These are phyloP conservation scores for Eucalyptus pauciflora DNA, from an alignment of 345 rosid species.

Conservation along the genomic window DNA sequence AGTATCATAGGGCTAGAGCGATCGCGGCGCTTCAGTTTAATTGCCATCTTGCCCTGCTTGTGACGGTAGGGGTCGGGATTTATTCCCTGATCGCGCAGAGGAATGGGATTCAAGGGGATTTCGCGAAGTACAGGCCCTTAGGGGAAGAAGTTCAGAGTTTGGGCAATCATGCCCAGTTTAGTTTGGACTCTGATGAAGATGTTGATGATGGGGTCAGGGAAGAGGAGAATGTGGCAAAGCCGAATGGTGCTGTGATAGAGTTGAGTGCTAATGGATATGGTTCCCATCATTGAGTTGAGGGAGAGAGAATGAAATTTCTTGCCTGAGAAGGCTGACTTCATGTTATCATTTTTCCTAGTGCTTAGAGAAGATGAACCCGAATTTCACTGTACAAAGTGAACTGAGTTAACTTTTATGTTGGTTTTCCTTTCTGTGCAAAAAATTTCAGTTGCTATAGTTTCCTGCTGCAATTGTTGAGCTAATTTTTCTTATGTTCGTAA, in stretches of 20 bases:
- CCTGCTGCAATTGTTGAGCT: not conserved
- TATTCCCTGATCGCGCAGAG: constrained; percentile 36
- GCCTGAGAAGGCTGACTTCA: not conserved
- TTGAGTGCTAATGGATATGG: constrained; percentile 36
- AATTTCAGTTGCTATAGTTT: not conserved
- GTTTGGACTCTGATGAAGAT: constrained; percentile 77
- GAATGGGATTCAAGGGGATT: constrained; percentile 26
- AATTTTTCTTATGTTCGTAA: not conserved
- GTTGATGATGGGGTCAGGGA: constrained; percentile 19
- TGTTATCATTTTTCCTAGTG: not conserved
- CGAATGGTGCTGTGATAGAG: constrained; percentile 11
- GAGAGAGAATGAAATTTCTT: not conserved
- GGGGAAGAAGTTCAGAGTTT: constrained; percentile 48
- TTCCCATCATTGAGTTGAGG: constrained; percentile 40
- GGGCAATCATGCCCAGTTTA: constrained; percentile 34
- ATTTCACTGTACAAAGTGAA: constrained; percentile 3
- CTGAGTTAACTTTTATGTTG: not conserved
- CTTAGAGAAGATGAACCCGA: not conserved
- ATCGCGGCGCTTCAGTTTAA: constrained; percentile 90
- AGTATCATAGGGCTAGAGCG: constrained; percentile 78
- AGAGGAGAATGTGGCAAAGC: constrained; percentile 11
- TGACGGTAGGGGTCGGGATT: constrained; percentile 26
- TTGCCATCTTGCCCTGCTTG: constrained; percentile 75
- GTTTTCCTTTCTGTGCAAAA: not conserved
- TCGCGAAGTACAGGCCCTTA: constrained; percentile 40